Percentiles rank a stretch among this genome's conserved stretches.
Conservation (phyloP, 208 protist genomes). For the Herpetomonas samuelpessoai region DNA sequence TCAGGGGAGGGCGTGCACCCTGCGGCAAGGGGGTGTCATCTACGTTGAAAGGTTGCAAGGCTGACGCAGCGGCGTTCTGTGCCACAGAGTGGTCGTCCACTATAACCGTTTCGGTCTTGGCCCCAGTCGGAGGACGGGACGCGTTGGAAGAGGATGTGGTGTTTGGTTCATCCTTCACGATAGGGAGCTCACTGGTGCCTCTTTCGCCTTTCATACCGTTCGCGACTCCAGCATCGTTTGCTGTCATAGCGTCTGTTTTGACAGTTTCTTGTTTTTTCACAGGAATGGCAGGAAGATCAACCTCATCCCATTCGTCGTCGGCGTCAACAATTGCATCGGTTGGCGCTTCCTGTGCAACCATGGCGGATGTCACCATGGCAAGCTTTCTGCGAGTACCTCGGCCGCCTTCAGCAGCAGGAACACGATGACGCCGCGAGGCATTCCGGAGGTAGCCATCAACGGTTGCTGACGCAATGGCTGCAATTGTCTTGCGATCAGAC, state of each 20-base stretch:
- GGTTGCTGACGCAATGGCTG: slow-evolving; percentile 53
- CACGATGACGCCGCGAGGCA: slow-evolving; percentile 63
- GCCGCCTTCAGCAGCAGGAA: slow-evolving; percentile 71
- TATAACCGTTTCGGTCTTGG: slow-evolving; percentile 17
- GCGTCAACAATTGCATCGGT: slow-evolving; percentile 19
- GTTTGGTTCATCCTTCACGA: slow-evolving; percentile 28
- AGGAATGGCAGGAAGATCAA: slow-evolving; percentile 39
- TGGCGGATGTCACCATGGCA: slow-evolving; percentile 77
- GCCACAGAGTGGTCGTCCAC: slow-evolving; percentile 12
- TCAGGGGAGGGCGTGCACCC: slow-evolving; percentile 52
- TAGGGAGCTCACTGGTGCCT: slow-evolving; percentile 7
- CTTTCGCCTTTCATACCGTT: slow-evolving; percentile 16
- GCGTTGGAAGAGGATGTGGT: too few relatives aligned
- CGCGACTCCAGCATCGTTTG: slow-evolving; percentile 2
- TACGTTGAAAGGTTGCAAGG: not conserved
- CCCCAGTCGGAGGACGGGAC: too few relatives aligned
- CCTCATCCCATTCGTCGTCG: slow-evolving; percentile 86
- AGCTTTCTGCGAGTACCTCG: slow-evolving; percentile 75
- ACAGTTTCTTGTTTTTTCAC: slow-evolving; percentile 27
- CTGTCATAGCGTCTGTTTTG: slow-evolving; percentile 1
- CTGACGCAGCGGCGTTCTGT: not conserved
- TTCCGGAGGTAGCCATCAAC: slow-evolving; percentile 87
- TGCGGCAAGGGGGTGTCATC: slow-evolving; percentile 21
- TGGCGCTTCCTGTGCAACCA: not conserved
- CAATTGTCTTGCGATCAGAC: slow-evolving; percentile 22